A percentile compares a stretch with the other conserved stretches of the same genome.
These are phyloP conservation scores for Cutaneotrichosporon spelunceum DNA, from an alignment of 1,284 basidiomycete genomes.

Conservation along the genomic window DNA sequence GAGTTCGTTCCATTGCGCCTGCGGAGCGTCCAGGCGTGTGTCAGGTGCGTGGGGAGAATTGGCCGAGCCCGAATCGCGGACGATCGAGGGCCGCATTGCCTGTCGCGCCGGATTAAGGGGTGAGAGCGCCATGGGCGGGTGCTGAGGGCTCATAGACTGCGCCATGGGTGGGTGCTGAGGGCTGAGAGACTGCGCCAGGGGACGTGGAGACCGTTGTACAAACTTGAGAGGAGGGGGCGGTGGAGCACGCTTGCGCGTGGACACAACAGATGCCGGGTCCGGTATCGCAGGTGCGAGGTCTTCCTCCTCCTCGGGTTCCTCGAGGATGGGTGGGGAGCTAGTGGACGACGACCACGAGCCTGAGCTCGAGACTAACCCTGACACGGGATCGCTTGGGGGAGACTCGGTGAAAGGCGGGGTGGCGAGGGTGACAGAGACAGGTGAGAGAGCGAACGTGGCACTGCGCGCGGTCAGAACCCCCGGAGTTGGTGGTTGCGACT, in stretches of 20 bases:
- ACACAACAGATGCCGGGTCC: not conserved
- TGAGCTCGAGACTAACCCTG: not conserved
- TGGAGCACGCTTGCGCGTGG: constrained; percentile 10
- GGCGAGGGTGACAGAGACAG: not conserved
- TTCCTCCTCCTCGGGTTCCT: constrained; percentile 19
- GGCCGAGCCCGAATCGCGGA: not conserved
- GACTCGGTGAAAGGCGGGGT: not conserved
- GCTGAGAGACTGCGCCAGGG: not conserved
- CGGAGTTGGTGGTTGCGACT: not conserved
- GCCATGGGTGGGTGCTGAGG: not conserved
- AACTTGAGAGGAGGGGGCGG: constrained; percentile 19
- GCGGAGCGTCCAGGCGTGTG: not conserved
- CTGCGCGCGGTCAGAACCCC: not conserved
- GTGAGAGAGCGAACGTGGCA: not conserved
- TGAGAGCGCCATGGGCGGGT: not conserved
- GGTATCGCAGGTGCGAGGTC: not conserved
- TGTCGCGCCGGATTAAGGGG: constrained; percentile 19
- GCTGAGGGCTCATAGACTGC: not conserved
- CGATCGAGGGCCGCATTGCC: constrained; percentile 4
- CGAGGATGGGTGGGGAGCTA: constrained; percentile 16
- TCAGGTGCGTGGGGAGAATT: not conserved
- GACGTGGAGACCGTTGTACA: not conserved
- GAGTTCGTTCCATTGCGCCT: constrained; percentile 36
- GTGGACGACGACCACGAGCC: not conserved
- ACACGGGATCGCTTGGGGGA: not conserved